Base-by-base conservation (phyloP, 2,329 filamentous ascomycete species). In the Hypoxylon sp. region DNA sequence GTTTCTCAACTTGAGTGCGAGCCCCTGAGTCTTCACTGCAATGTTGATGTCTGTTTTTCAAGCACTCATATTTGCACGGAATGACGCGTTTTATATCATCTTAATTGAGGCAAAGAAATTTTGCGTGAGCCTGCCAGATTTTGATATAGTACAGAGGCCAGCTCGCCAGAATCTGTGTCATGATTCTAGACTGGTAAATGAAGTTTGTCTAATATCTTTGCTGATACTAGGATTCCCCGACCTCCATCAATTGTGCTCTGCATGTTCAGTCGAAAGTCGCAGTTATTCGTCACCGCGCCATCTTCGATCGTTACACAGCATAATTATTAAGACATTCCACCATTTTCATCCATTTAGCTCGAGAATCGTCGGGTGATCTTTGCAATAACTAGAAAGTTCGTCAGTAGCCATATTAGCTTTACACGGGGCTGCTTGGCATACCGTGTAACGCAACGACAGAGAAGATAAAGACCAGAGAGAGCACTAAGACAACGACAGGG, bases 401-500 rank as follows among this genome's bases (percentile, higher is more conserved):
- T 77, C 63, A 77, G 73, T 50, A 54, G 48, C 10, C 9, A 13
- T 44, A 37, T 8, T 4, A 11, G 13, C 11, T 35, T 22, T 13
- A 5, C 10, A 22, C 6, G 10, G 13, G 17, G 47, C 11, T 13
- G 24, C 17, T 6, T n/a, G 55, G 86, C 93, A 76, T 90, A 98
- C 96, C 94, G 85, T 99, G 96, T 79, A 99, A 87, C 75, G 94
- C 94, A 78, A 99, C 96, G 79, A 99, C 96, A 79, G 92, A 96
- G 86, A 99, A 98, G 83, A 99, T 99, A 83, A 99, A 99, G 70
- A 97, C 96, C 77, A 99, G 89, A 78, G 94, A 97, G 76, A 99
- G 87, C 74, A 98, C 96, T 78, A 99, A 88, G 72, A 99, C 95
- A 73, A 99, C 94, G 67, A 99, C 96, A 22, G 96, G 96, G 81